Evolutionary conservation across 139 green algal genomes (phyloP).

Genomic region (Chlorella sorokiniana): DNA sequence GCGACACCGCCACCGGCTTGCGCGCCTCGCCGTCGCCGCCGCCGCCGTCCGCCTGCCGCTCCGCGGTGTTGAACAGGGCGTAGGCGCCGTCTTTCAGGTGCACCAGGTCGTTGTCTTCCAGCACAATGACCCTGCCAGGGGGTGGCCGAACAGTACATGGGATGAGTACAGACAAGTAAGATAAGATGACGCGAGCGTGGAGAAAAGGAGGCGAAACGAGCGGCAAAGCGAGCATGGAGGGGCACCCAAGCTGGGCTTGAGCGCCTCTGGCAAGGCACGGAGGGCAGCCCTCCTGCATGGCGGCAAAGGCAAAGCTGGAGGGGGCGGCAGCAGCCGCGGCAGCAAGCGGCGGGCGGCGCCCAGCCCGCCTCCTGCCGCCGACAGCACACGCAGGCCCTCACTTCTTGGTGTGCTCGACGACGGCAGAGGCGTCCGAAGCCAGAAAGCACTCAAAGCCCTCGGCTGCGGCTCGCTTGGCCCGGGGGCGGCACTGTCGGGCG

Average conservation of each 20-base stretch:
- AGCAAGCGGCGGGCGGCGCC: too few relatives aligned
- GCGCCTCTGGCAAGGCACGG: too few relatives aligned
- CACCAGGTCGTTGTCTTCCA: constrained; percentile 97
- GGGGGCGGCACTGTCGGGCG: background rate
- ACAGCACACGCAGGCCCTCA: constrained; percentile 15
- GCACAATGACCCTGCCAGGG: too few relatives aligned
- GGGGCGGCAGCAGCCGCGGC: background rate
- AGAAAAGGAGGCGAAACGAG: background rate
- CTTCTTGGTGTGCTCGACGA: constrained; percentile 98
- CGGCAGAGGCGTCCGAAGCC: constrained; percentile 88
- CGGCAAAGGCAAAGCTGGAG: too few relatives aligned
- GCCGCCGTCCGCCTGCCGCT: constrained; percentile 45
- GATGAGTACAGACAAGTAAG: too few relatives aligned
- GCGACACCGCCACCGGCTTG: constrained; percentile 70
- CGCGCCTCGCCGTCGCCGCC: too few relatives aligned
- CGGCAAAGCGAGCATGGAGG: background rate
- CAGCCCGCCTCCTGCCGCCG: too few relatives aligned
- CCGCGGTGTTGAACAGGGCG: constrained; percentile 81
- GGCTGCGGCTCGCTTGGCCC: background rate
- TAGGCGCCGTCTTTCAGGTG: constrained; percentile 77
- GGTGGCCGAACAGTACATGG: too few relatives aligned
- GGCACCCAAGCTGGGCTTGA: background rate
- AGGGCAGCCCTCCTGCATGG: too few relatives aligned
- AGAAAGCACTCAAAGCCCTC: constrained; percentile 89
- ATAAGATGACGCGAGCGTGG: constrained; percentile 26